Conservation (phyloP, 2,329 filamentous ascomycete genomes). For the Cordyceps tenuipes region DNA sequence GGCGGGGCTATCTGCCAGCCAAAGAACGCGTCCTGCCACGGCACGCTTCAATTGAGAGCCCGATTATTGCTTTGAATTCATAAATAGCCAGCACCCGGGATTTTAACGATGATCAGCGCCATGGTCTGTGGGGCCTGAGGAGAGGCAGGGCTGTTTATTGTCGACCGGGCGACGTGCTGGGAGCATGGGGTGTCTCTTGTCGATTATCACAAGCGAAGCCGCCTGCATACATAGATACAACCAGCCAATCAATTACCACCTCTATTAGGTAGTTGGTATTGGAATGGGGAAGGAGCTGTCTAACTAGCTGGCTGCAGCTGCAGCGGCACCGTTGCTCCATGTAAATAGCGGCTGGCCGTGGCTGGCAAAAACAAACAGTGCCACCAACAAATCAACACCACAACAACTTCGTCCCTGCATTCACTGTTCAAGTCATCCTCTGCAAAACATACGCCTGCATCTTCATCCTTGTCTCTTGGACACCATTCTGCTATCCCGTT, state of each 20-base stretch:
- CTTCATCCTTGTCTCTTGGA: background rate
- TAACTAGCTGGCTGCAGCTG: background rate
- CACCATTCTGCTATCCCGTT: background rate
- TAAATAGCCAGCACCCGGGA: background rate
- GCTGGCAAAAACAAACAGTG: conserved; percentile 1
- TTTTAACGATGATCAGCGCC: background rate
- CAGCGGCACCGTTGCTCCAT: conserved; percentile 4
- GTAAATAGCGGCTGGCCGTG: conserved; percentile 3
- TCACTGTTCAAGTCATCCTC: background rate
- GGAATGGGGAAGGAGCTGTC: conserved; percentile 1
- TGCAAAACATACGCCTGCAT: conserved; percentile 1
- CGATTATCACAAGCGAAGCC: background rate
- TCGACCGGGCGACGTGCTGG: background rate
- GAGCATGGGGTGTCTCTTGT: background rate
- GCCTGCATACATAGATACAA: background rate
- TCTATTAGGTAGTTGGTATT: too few relatives aligned
- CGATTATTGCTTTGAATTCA: too few relatives aligned
- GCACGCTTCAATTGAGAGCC: background rate
- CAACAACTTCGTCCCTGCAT: conserved; percentile 1
- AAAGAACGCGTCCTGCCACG: background rate
- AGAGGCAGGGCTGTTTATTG: background rate
- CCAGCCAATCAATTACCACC: background rate
- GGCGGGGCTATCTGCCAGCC: conserved; percentile 2
- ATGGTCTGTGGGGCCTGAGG: background rate
- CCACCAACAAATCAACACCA: conserved; percentile 3